Conservation (phyloP, 2,329 filamentous ascomycete species). For the Hymenoscyphus occultus region DNA sequence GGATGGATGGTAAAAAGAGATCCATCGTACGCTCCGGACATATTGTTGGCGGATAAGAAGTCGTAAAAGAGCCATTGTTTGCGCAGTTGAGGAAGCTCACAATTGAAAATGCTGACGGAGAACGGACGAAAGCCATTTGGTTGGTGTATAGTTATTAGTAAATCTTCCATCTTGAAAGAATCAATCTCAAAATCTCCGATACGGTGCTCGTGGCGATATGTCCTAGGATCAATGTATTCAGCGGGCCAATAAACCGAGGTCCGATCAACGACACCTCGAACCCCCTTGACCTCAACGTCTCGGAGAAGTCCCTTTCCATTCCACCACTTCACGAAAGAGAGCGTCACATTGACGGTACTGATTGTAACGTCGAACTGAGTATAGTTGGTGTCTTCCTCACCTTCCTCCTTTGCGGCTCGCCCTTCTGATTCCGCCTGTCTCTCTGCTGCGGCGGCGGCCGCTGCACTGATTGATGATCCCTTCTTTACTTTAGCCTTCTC, state of each 20-base stretch:
- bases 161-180: slow-evolving; percentile 91
- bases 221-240: slow-evolving; percentile 73
- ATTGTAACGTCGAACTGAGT: slow-evolving; percentile 96
- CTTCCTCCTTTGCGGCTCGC: slow-evolving; percentile 37
- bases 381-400: slow-evolving; percentile 89
- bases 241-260: slow-evolving; percentile 74
- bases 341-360: slow-evolving; percentile 89
- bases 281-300: slow-evolving; percentile 91
- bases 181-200: slow-evolving; percentile 97
- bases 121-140: slow-evolving; percentile 90
- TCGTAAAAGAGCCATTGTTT: slow-evolving; percentile 99
- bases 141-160: slow-evolving; percentile 88
- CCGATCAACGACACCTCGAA: slow-evolving; percentile 87
- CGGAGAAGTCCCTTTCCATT: slow-evolving; percentile 89
- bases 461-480: slow-evolving; percentile 80
- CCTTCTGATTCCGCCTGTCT: slow-evolving; percentile 51
- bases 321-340: slow-evolving; percentile 99
- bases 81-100: slow-evolving; percentile 84
- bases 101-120: slow-evolving; percentile 91
- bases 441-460: slow-evolving; percentile 77
- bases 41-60: slow-evolving; percentile 90
- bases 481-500: slow-evolving; percentile 81
- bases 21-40: slow-evolving; percentile 92
- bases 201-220: slow-evolving; percentile 81
- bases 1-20: slow-evolving; percentile 97